phyloP scores from a whole-genome alignment of 1,284 basidiomycete genomes.

The Irpex sp. region DNA sequence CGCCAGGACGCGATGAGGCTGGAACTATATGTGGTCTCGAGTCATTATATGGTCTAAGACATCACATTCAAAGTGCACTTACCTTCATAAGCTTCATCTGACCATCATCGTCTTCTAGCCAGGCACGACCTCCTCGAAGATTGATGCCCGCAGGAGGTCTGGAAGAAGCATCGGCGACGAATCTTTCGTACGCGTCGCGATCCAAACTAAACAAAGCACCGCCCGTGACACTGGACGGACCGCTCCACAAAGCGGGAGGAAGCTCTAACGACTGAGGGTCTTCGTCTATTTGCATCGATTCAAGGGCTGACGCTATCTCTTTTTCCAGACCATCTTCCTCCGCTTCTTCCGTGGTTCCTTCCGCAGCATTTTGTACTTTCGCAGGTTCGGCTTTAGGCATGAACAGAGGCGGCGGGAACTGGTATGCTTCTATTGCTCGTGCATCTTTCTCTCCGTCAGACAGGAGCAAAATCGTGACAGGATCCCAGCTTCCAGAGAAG shows the following conservation, averaged over 20 bases:
- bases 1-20: constrained; percentile 61
- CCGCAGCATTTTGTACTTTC: constrained; percentile 2
- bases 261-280: constrained; percentile 35
- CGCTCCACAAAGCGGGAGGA: constrained; percentile 37
- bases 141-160: constrained; percentile 23
- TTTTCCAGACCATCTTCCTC: constrained; percentile 25
- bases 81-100: constrained; percentile 50
- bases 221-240: constrained; percentile 33
- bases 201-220: constrained; percentile 41
- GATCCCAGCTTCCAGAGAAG: constrained; percentile 66
- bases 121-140: constrained; percentile 48
- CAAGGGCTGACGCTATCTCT: constrained; percentile 39
- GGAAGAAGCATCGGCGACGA: constrained; percentile 14
- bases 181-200: constrained; percentile 37
- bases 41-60: no score
- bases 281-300: constrained; percentile 33
- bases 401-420: constrained; percentile 54
- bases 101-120: constrained; percentile 38
- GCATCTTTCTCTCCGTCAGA: constrained; percentile 35
- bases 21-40: constrained; percentile 48
- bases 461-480: constrained; percentile 55
- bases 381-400: constrained; percentile 5
- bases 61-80: no score
- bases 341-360: neutral
- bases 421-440: constrained; percentile 42